Evolutionary conservation across 192 early-diverging fungal species (phyloP).

Genomic region (Linnemannia zychae): DNA sequence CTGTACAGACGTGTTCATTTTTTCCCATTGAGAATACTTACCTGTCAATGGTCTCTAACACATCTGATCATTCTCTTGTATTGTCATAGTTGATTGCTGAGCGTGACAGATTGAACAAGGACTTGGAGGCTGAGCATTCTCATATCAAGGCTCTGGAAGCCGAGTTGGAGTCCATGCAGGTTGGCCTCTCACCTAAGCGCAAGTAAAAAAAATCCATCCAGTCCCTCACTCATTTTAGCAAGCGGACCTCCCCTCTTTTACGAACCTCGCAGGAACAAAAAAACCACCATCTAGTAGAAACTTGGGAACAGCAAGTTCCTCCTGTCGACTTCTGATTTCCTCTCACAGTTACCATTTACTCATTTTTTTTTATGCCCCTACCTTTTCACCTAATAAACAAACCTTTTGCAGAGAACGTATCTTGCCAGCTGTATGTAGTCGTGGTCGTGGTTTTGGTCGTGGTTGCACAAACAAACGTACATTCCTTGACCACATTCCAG

Average conservation of each 20-base stretch:
- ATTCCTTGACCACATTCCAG: slow-evolving; percentile 5
- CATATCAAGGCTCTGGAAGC: slow-evolving; percentile 94
- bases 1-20: background rate
- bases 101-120: slow-evolving; percentile 98
- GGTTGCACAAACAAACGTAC: background rate
- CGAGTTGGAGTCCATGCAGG: slow-evolving; percentile 75
- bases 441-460: too few species aligned
- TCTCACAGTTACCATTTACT: background rate
- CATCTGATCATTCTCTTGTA: background rate
- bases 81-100: slow-evolving; percentile 86
- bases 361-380: background rate
- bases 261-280: too few species aligned
- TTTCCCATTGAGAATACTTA: background rate
- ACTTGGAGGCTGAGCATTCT: slow-evolving; percentile 94
- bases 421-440: too few species aligned
- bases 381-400: slow-evolving; percentile 8
- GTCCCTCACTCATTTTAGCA: background rate
- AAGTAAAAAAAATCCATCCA: slow-evolving; percentile 20
- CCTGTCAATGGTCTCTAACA: background rate
- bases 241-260: too few species aligned
- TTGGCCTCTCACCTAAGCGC: slow-evolving; percentile 53
- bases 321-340: background rate
- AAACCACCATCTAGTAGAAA: background rate
- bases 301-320: background rate
- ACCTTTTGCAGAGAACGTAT: background rate